Evolutionary conservation across 2,329 filamentous ascomycete species (phyloP).

Genomic region (Leptoxyphium fumago): DNA sequence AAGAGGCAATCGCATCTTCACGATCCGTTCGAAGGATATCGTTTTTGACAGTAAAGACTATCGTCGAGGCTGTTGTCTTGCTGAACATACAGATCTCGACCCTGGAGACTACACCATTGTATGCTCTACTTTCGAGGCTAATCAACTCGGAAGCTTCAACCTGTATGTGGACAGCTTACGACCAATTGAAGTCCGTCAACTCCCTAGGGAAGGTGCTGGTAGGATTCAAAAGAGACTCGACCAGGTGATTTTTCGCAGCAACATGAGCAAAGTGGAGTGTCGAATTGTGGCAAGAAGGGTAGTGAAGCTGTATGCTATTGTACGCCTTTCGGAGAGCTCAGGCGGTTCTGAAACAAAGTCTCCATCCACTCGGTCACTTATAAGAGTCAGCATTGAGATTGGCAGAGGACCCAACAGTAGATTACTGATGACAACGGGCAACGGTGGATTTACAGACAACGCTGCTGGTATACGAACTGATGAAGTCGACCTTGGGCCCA

Average conservation of each 20-base stretch:
- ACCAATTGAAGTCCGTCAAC: conserved; percentile 40
- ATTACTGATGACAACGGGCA: conserved; percentile 49
- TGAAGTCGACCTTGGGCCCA: conserved; percentile 61
- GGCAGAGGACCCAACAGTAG: conserved; percentile 55
- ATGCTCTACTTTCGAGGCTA: conserved; percentile 77
- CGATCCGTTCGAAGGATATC: conserved; percentile 61
- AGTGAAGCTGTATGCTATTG: conserved; percentile 18
- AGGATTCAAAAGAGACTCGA: conserved; percentile 47
- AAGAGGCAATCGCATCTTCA: conserved; percentile 53
- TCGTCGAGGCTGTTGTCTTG: conserved; percentile 60
- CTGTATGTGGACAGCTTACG: conserved; percentile 56
- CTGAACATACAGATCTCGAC: conserved; percentile 45
- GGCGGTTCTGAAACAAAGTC: conserved; percentile 3
- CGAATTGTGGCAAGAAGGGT: conserved; percentile 38
- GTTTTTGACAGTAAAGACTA: conserved; percentile 80
- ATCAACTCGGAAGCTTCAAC: conserved; percentile 59
- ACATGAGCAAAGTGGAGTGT: conserved; percentile 39
- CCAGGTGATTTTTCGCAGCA: conserved; percentile 34
- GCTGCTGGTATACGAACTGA: conserved; percentile 48
- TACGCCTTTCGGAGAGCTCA: conserved; percentile 9
- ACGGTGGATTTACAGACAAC: conserved; percentile 61
- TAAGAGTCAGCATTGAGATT: conserved; percentile 59
- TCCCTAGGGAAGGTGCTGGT: conserved; percentile 64
- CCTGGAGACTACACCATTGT: conserved; percentile 73
- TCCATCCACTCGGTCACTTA: conserved; percentile 27